Base-by-base conservation (phyloP, 2,329 filamentous ascomycete species). In the Arthrobotrys sphaeroides region DNA sequence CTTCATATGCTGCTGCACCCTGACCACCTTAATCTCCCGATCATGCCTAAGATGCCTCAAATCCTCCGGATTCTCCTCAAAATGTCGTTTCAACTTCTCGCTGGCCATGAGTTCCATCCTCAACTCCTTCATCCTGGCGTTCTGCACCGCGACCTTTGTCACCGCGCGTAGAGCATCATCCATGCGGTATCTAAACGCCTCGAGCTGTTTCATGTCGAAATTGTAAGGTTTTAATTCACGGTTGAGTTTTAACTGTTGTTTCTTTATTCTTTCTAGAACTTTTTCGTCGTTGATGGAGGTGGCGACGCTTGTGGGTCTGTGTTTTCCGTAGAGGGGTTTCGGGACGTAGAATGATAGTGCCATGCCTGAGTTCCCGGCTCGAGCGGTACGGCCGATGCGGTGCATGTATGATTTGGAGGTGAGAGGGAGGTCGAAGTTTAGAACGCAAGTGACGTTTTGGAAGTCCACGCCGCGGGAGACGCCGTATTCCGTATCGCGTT, bases 381-480 rank as follows among this genome's bases (percentile, higher is more conserved):
- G 89, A 0, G 93, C 95, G 4, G 95, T 99, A 31, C 95, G 90
- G 31, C 95, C 95, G 80, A 99, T 96, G 64, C 95, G 90, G 83
- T 99, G 95, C n/a, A 92, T 96, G 83, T 99, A 99, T 6, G 93
- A 96, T 81, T 93, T 96, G 38, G 93, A 90, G 6, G 90, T 91
- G 13, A 89, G 88, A 0, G 95, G 95, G 13, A 99, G 89, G 82
- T 99, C 95, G 82, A 99, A 99, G 84, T 99, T 99, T 81, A 99
- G 89, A 22, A 99, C 94, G 77, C 92, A 93, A 2, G 93, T 90
- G 65, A 99, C 94, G 81, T 97, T 94, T 80, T 95, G 90, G 85
- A 99, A 99, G 83, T 99, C 95, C 79, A 99, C 96, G 70, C 94
- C 95, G 79, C 95, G 89, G 9, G 94, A 94, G n/a, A 99, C 90